Percentiles rank a stretch among this genome's conserved stretches.
phyloP scores from a whole-genome alignment of 2,329 filamentous ascomycete species.

The Dissoconium aciculare region DNA sequence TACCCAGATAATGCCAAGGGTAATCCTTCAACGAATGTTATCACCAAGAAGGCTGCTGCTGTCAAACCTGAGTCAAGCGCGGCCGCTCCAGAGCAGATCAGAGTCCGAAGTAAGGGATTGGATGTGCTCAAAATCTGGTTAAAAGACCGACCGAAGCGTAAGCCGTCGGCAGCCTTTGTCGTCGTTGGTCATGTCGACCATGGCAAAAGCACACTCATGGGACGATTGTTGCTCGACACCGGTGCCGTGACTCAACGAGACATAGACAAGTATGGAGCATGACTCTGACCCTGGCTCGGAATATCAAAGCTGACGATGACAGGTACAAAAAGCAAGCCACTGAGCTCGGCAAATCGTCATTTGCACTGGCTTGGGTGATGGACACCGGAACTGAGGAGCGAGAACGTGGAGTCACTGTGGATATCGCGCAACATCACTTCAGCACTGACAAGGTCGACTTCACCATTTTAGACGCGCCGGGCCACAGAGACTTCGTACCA shows the following conservation, averaged over 20 bases:
- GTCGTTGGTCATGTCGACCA: slow-evolving; percentile 79
- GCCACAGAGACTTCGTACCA: slow-evolving; percentile 88
- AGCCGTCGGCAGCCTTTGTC: slow-evolving; percentile 20
- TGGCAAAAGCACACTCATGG: slow-evolving; percentile 96
- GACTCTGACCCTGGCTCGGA: not conserved
- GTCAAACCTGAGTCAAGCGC: slow-evolving; percentile 16
- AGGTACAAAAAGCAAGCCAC: slow-evolving; percentile 57
- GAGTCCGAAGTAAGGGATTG: slow-evolving; percentile 58
- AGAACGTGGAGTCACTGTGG: slow-evolving; percentile 81
- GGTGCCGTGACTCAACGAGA: slow-evolving; percentile 78
- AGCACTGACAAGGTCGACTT: slow-evolving; percentile 76
- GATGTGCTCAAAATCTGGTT: slow-evolving; percentile 43
- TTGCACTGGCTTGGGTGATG: slow-evolving; percentile 92
- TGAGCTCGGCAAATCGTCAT: slow-evolving; percentile 84
- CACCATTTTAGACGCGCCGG: slow-evolving; percentile 88
- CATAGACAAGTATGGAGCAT: slow-evolving; percentile 47
- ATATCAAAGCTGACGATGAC: slow-evolving; percentile 4
- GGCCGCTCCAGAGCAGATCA: slow-evolving; percentile 16
- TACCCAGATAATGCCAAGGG: slow-evolving; percentile 11
- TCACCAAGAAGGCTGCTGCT: slow-evolving; percentile 19
- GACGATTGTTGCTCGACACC: slow-evolving; percentile 75
- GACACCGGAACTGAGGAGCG: slow-evolving; percentile 85
- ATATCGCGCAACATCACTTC: slow-evolving; percentile 90
- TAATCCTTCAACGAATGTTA: slow-evolving; percentile 10
- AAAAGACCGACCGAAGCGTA: slow-evolving; percentile 13